Base-by-base conservation (phyloP, 1,284 basidiomycete genomes). In the Flammula alnicola region DNA sequence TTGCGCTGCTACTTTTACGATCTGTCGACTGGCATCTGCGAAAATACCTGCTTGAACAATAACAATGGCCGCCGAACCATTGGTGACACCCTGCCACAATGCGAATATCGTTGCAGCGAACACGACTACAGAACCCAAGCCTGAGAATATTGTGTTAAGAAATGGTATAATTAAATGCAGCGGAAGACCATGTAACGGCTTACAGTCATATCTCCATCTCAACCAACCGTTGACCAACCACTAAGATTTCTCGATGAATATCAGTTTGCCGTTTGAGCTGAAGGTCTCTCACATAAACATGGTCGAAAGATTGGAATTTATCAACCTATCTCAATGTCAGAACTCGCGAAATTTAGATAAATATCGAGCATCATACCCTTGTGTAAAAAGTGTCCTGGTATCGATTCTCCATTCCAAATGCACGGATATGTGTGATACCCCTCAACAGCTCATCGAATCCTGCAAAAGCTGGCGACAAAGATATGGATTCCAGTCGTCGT, bases 391-490 rank as follows among this genome's bases (percentile, higher is more conserved):
- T 58, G 53, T 86, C 76, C 60, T 92, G 88, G 67, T 93, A 93
- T 50, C 85, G 70, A 23, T 74, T 71, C 61, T 93, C 91, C 75
- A 88, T 90, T 2, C 84, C 87, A 65, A 92, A 94, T 0, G 91
- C 92, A 20, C 91, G 81, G 16, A 95, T 84, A 57, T 91, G 85
- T 23, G 84, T 73, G 31, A 93, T 79, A 3, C 92, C 92, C 31
- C 78, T 79, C 30, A 94, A 73, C 10, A 93, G 73, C 63, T 95
- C 91, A 53, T 88, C 86, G 61, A 89, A 92, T 0, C 88, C 88
- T 12, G 86, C 79, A 61, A 88, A 87, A 0, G 85, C 79, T 2
- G 86, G 85, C 2, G 84, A 88, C 10, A 87, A 69, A 11, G 82
- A 83, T 23, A 84, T 72, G 2, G 81, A 82, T 63, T 93, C 89